Percentiles rank a stretch among this genome's conserved stretches.
phyloP scores from a whole-genome alignment of 148 eudicot genomes.

The Rhododendron henanense region DNA sequence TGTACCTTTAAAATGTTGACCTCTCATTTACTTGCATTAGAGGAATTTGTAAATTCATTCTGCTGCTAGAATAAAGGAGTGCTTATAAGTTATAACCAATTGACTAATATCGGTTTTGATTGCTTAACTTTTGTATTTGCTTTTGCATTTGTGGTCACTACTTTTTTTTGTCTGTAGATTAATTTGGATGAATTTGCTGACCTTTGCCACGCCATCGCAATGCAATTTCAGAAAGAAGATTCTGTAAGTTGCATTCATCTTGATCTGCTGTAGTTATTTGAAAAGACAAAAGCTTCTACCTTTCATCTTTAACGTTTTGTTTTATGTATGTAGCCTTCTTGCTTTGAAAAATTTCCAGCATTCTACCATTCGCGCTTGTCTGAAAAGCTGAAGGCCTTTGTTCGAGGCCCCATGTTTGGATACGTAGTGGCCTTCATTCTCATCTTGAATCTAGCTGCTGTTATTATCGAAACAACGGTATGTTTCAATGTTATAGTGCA shows the following conservation, averaged over 20 bases:
- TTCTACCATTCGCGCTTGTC: slow-evolving; percentile 61
- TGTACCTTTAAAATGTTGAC: neutral
- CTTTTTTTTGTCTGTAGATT: slow-evolving; percentile 41
- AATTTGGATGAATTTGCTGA: slow-evolving; percentile 80
- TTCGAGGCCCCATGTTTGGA: slow-evolving; percentile 60
- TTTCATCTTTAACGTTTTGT: slow-evolving; percentile 17
- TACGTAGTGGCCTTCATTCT: slow-evolving; percentile 59
- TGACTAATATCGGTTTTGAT: neutral
- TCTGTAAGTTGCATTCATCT: slow-evolving; percentile 37
- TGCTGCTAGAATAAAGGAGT: neutral
- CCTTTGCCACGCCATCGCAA: slow-evolving; percentile 93
- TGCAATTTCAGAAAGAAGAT: slow-evolving; percentile 82
- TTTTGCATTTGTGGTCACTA: slow-evolving; percentile 7
- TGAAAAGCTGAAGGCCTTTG: slow-evolving; percentile 56
- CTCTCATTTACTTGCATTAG: neutral
- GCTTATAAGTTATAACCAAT: neutral
- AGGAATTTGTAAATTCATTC: neutral
- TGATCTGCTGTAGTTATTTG: neutral
- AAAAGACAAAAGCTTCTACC: neutral
- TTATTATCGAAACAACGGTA: slow-evolving; percentile 90
- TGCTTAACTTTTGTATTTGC: neutral
- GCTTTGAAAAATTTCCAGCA: slow-evolving; percentile 48
- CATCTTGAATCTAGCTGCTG: slow-evolving; percentile 72
- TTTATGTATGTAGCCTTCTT: slow-evolving; percentile 51
- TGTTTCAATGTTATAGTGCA: slow-evolving; percentile 2